Evolutionary conservation across 75 land plant genomes (phyloP).

Genomic region (Pinus tabuliformis): DNA sequence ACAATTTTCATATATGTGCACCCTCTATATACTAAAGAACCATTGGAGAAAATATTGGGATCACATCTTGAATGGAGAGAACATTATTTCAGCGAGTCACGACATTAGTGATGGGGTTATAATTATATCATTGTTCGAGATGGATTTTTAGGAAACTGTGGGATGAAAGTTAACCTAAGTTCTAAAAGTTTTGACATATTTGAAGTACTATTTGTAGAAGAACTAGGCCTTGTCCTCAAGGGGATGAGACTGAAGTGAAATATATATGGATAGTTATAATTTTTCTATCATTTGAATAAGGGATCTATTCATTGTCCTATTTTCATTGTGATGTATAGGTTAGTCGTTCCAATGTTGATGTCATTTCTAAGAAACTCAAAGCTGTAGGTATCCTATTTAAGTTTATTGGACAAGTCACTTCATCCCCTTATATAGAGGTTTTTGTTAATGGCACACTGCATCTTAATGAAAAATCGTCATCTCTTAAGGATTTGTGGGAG

Average conservation of each 20-base stretch:
- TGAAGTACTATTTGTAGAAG: no score
- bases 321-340: slow-evolving; percentile 28
- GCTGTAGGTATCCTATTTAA: slow-evolving; percentile 43
- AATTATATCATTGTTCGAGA: no score
- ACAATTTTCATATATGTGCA: no score
- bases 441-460: slow-evolving; percentile 57
- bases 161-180: no score
- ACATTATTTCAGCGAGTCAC: no score
- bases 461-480: slow-evolving; percentile 45
- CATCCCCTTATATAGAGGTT: slow-evolving; percentile 40
- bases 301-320: neutral
- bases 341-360: slow-evolving; percentile 37
- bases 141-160: no score
- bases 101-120: no score
- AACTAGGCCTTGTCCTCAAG: no score
- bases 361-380: slow-evolving; percentile 36
- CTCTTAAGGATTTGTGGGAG: slow-evolving; percentile 90
- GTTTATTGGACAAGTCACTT: slow-evolving; percentile 70
- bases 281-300: neutral
- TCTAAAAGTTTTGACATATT: no score
- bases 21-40: no score
- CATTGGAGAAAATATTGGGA: no score
- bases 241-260: slow-evolving; percentile 5
- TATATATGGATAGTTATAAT: neutral
- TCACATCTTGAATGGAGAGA: no score